phyloP scores from a whole-genome alignment of 2,329 filamentous ascomycete species.

The Phyllosticta citriasiana region DNA sequence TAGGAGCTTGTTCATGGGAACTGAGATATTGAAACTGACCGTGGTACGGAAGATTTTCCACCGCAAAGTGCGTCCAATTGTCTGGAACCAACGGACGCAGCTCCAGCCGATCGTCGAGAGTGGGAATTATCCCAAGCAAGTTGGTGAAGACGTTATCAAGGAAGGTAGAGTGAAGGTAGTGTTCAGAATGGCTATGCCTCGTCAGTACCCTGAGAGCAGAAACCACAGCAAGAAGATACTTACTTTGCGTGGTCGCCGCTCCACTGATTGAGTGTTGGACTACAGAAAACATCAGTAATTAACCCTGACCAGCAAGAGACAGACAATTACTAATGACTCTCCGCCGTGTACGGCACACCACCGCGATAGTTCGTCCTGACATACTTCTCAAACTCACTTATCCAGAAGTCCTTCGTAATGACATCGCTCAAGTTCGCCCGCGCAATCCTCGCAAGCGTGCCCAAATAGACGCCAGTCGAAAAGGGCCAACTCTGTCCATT shows the following conservation, averaged over 20 bases:
- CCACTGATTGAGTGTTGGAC: slow-evolving; percentile 28
- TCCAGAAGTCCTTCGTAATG: slow-evolving; percentile 30
- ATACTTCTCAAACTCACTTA: slow-evolving; percentile 29
- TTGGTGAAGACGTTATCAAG: slow-evolving; percentile 37
- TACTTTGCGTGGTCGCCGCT: slow-evolving; percentile 26
- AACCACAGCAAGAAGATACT: slow-evolving; percentile 9
- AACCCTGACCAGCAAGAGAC: neutral
- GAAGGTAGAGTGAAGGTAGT: slow-evolving; percentile 38
- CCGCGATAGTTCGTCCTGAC: slow-evolving; percentile 33
- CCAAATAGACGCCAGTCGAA: slow-evolving; percentile 22
- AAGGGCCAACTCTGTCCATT: slow-evolving; percentile 9
- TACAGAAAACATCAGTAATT: neutral
- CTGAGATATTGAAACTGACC: slow-evolving; percentile 15
- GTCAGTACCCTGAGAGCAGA: neutral
- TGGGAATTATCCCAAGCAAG: slow-evolving; percentile 32
- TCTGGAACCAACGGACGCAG: slow-evolving; percentile 32
- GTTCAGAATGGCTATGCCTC: slow-evolving; percentile 22
- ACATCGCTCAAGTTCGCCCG: slow-evolving; percentile 17
- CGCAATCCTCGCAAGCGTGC: slow-evolving; percentile 39
- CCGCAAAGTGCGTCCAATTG: slow-evolving; percentile 29
- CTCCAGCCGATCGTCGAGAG: slow-evolving; percentile 27
- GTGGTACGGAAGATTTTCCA: slow-evolving; percentile 36
- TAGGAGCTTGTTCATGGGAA: neutral
- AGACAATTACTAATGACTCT: slow-evolving; percentile 28
- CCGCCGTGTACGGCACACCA: slow-evolving; percentile 35